These are phyloP conservation scores for Amanita subjunquillea DNA, from an alignment of 768 basidiomycete species.

Conservation along the genomic window DNA sequence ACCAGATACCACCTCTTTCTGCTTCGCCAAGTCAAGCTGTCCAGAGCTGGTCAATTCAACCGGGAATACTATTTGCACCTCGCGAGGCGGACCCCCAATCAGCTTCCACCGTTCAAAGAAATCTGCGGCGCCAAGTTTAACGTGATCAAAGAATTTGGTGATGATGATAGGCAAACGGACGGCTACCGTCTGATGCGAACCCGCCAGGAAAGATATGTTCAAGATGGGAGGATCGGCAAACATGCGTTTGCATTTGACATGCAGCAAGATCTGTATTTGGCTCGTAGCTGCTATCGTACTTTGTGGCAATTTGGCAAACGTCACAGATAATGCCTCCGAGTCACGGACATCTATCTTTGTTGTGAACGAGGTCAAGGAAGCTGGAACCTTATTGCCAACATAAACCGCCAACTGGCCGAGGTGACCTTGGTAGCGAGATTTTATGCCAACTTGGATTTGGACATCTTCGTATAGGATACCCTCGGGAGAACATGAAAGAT, in stretches of 20 bases:
- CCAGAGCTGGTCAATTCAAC: slow-evolving; percentile 57
- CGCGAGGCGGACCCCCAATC: slow-evolving; percentile 91
- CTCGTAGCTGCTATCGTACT: slow-evolving; percentile 71
- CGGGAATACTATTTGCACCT: slow-evolving; percentile 83
- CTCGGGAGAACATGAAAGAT: slow-evolving; percentile 67
- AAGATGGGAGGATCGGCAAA: slow-evolving; percentile 74
- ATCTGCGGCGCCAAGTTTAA: slow-evolving; percentile 69
- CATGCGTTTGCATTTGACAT: slow-evolving; percentile 88
- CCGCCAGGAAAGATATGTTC: slow-evolving; percentile 84
- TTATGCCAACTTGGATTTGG: slow-evolving; percentile 91
- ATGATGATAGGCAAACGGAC: slow-evolving; percentile 80
- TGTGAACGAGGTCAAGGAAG: slow-evolving; percentile 86
- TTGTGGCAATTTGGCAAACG: slow-evolving; percentile 87
- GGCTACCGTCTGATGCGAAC: slow-evolving; percentile 79
- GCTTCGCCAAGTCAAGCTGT: slow-evolving; percentile 63
- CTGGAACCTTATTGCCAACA: slow-evolving; percentile 90
- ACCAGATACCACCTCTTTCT: slow-evolving; percentile 71
- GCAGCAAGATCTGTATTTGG: slow-evolving; percentile 88
- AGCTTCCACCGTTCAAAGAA: slow-evolving; percentile 99
- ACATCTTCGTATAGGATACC: slow-evolving; percentile 94
- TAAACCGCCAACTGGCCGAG: slow-evolving; percentile 91
- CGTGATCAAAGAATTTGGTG: slow-evolving; percentile 90
- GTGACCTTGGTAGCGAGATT: slow-evolving; percentile 93
- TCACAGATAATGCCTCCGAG: slow-evolving; percentile 65
- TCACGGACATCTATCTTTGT: slow-evolving; percentile 68